These are phyloP conservation scores for Termitomyces bulborhizus DNA, from an alignment of 768 basidiomycete species.

Conservation along the genomic window DNA sequence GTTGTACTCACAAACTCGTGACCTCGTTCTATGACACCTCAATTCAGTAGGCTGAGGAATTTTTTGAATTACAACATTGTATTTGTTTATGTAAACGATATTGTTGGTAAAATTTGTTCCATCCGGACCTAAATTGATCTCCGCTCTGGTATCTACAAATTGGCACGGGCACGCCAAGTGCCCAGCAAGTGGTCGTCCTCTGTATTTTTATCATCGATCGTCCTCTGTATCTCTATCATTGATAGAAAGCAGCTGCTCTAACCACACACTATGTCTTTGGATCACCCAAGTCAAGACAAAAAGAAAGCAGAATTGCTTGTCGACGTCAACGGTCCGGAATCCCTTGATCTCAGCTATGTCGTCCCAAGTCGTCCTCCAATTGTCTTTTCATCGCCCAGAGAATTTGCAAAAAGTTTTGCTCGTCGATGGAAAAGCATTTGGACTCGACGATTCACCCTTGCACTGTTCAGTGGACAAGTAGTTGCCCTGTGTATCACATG, in stretches of 20 bases:
- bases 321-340: constrained; percentile 8
- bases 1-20: too few relatives aligned
- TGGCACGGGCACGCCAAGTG: neutral
- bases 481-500: constrained; percentile 86
- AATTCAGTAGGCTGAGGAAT: too few relatives aligned
- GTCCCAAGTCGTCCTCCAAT: constrained; percentile 48
- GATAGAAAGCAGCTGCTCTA: neutral
- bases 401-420: constrained; percentile 48
- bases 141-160: neutral
- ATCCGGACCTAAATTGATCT: neutral
- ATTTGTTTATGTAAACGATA: neutral
- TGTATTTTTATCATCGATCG: neutral
- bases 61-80: too few relatives aligned
- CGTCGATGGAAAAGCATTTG: constrained; percentile 68
- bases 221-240: neutral
- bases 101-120: neutral
- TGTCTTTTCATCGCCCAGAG: constrained; percentile 51
- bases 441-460: constrained; percentile 67
- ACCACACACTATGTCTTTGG: constrained; percentile 6
- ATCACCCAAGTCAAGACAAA: constrained; percentile 1
- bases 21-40: too few relatives aligned
- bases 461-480: constrained; percentile 72
- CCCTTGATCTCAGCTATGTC: constrained; percentile 1
- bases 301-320: constrained; percentile 12
- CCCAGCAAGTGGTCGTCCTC: too few relatives aligned